A percentile compares a stretch with the other conserved stretches of the same genome.
Conservation (phyloP, 2,329 filamentous ascomycete species). For the Hypoxylon sp. region DNA sequence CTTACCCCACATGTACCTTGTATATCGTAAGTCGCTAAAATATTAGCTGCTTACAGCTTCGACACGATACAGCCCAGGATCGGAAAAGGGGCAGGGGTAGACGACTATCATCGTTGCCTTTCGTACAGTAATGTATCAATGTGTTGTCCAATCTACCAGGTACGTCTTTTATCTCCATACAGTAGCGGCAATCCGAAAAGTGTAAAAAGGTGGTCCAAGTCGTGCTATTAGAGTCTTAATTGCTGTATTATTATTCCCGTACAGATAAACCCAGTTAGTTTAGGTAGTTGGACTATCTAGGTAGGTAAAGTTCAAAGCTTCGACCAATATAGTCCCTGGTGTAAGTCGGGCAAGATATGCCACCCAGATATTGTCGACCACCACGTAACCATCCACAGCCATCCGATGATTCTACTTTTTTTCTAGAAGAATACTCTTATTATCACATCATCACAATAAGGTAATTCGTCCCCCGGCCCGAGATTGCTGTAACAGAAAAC, state of each 20-base stretch:
- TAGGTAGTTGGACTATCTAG: slow-evolving; percentile 7
- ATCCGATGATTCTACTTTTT: slow-evolving; percentile 3
- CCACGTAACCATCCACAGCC: slow-evolving; percentile 17
- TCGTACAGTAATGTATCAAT: slow-evolving; percentile 24
- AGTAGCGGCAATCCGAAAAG: slow-evolving; percentile 33
- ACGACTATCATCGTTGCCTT: slow-evolving; percentile 17
- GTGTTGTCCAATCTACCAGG: slow-evolving; percentile 37
- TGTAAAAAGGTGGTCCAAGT: slow-evolving; percentile 35
- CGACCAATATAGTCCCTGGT: slow-evolving; percentile 12
- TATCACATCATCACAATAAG: slow-evolving; percentile 13
- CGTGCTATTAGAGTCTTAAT: slow-evolving; percentile 34
- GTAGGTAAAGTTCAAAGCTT: slow-evolving; percentile 18
- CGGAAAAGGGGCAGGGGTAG: slow-evolving; percentile 33
- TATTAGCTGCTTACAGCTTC: slow-evolving; percentile 13
- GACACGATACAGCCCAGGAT: slow-evolving; percentile 21
- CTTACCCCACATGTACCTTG: slow-evolving; percentile 36
- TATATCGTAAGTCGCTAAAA: slow-evolving; percentile 16
- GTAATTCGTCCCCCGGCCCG: slow-evolving; percentile 19
- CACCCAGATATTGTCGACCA: neutral
- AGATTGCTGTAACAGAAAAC: slow-evolving; percentile 15
- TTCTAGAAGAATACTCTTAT: slow-evolving; percentile 7
- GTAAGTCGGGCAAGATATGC: slow-evolving; percentile 26
- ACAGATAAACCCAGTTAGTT: slow-evolving; percentile 29
- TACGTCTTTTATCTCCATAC: slow-evolving; percentile 27
- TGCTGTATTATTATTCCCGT: slow-evolving; percentile 32